These are phyloP conservation scores for Xylaria palmicola DNA, from an alignment of 495 filamentous ascomycete genomes.

Conservation along the genomic window DNA sequence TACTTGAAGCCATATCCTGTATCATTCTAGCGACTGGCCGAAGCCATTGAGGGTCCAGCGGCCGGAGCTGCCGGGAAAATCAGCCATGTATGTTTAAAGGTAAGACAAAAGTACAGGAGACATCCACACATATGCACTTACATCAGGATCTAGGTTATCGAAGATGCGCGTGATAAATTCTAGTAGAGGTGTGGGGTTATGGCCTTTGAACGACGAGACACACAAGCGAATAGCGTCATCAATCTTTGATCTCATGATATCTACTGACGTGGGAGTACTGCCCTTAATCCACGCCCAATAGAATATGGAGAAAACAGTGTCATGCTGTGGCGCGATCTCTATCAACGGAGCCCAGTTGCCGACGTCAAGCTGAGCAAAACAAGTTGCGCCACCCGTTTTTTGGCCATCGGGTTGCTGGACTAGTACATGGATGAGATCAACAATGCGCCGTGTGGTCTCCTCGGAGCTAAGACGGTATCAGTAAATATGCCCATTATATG, in stretches of 20 bases:
- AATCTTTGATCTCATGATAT: slow-evolving; percentile 37
- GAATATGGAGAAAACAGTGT: slow-evolving; percentile 52
- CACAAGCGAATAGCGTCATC: slow-evolving; percentile 43
- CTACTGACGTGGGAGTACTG: slow-evolving; percentile 15
- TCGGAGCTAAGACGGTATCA: slow-evolving; percentile 43
- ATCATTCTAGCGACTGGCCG: slow-evolving; percentile 38
- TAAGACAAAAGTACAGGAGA: neutral
- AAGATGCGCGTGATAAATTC: slow-evolving; percentile 46
- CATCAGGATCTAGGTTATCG: slow-evolving; percentile 39
- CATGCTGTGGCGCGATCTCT: slow-evolving; percentile 52
- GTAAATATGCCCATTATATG: neutral
- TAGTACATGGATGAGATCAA: slow-evolving; percentile 55
- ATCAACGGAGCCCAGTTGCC: slow-evolving; percentile 50
- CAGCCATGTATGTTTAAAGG: neutral
- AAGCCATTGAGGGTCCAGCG: slow-evolving; percentile 44
- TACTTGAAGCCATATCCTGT: slow-evolving; percentile 41
- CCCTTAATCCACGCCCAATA: slow-evolving; percentile 51
- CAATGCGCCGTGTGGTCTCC: slow-evolving; percentile 48
- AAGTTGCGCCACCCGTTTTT: slow-evolving; percentile 43
- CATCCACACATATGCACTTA: slow-evolving; percentile 21
- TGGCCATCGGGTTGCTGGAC: slow-evolving; percentile 30
- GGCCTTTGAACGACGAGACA: slow-evolving; percentile 49
- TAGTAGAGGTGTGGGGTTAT: slow-evolving; percentile 51
- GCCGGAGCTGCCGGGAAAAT: slow-evolving; percentile 26
- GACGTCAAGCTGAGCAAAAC: slow-evolving; percentile 39